Evolutionary conservation across 2,329 filamentous ascomycete genomes (phyloP).

Genomic region (Trichoderma sp.): DNA sequence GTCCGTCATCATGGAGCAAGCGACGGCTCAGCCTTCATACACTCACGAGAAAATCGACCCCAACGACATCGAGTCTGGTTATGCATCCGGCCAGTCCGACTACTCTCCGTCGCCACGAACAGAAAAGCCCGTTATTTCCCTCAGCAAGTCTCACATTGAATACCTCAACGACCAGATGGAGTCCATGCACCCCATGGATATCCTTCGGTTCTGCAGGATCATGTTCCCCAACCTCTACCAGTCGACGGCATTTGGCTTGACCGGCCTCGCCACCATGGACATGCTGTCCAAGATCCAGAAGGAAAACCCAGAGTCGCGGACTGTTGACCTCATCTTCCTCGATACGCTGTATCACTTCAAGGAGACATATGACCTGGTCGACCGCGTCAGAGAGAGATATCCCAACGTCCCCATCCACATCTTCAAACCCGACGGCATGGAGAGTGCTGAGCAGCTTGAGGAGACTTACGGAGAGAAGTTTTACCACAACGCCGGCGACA

Average conservation of each 20-base stretch:
- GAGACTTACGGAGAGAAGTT: slow-evolving; percentile 78
- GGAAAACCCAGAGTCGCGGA: slow-evolving; percentile 62
- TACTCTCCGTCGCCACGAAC: slow-evolving; percentile 43
- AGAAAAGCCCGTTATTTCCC: slow-evolving; percentile 69
- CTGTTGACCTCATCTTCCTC: slow-evolving; percentile 75
- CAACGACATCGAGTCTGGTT: slow-evolving; percentile 75
- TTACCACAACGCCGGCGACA: slow-evolving; percentile 83
- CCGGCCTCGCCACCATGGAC: slow-evolving; percentile 80
- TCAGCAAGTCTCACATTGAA: slow-evolving; percentile 85
- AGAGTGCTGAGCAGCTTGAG: slow-evolving; percentile 77
- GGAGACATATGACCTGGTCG: slow-evolving; percentile 74
- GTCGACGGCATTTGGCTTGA: slow-evolving; percentile 81
- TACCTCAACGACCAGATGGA: slow-evolving; percentile 91
- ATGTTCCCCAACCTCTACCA: slow-evolving; percentile 89
- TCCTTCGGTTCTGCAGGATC: slow-evolving; percentile 88
- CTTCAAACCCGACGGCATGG: slow-evolving; percentile 81
- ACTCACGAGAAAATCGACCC: slow-evolving; percentile 48
- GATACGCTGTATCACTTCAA: slow-evolving; percentile 83
- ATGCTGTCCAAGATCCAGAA: slow-evolving; percentile 77
- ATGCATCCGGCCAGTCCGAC: slow-evolving; percentile 63
- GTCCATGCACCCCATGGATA: slow-evolving; percentile 84
- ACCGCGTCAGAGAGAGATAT: slow-evolving; percentile 76
- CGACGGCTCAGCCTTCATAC: slow-evolving; percentile 47
- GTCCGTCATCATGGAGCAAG: slow-evolving; percentile 44
- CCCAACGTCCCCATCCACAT: slow-evolving; percentile 80